Evolutionary conservation across 2,329 filamentous ascomycete genomes (phyloP), one percentile per base, ranked within the genome.

Genomic region (Fusarium clavum): DNA sequence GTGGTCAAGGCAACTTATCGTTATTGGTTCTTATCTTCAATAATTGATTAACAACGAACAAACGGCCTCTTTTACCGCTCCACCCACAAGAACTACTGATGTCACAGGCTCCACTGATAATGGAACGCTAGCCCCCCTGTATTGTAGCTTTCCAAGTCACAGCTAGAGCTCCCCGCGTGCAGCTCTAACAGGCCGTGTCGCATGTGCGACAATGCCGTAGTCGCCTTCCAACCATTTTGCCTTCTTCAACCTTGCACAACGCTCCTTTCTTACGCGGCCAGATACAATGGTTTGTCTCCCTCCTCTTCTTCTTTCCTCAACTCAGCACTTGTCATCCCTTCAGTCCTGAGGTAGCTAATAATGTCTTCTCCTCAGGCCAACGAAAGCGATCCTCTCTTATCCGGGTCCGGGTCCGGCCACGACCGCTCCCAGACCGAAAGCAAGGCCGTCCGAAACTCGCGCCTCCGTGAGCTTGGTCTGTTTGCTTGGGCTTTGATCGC

Each of bases 401-500:
- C 78, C 59, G 65, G 74, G 49, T 68, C 78, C 59, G 65, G 74
- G 49, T 68, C 78, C 60, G 67, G 73, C 61, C 72, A 77, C 25
- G 77, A 75, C 75, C 76, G 76, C 64, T 74, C 78, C 59, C 65
- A 59, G 22, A 57, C 69, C 52, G 67, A 73, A 34, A 71, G 61
- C 55, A 75, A 72, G 38, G 40, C 66, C 38, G 57, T 61, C 12
- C 76, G 81, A 48, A 74, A 79, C 44, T 77, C 77, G 63, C 87
- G 88, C 79, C 79, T 87, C 59, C 88, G 92, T 67, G 93, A 98
- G 78, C 80, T 92, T 55, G 87, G 91, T 25, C 82, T 97, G 68
- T 94, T 97, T 77, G 81, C 87, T 51, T 97, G 94, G 94, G 94
- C 94, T 8, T 80, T 96, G 18, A 74, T 95, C 25, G 94, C 94